These are phyloP conservation scores for carrot (Daucus carota) DNA, from an alignment of 129 eudicot species.

Conservation along the genomic window DNA sequence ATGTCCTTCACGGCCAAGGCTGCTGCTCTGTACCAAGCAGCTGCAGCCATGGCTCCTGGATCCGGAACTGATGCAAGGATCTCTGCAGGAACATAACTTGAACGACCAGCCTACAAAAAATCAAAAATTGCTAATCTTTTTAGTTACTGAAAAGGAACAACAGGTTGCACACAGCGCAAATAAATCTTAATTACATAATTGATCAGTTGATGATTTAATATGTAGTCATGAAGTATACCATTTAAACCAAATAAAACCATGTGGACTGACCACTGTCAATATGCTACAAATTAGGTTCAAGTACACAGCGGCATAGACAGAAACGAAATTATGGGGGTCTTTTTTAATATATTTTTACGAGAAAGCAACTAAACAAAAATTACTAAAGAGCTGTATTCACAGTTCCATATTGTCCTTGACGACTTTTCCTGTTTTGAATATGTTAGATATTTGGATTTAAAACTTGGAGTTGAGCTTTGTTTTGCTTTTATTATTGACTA, in stretches of 20 bases:
- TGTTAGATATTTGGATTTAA: too few species aligned
- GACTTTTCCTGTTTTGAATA: too few species aligned
- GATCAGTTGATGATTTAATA: not conserved
- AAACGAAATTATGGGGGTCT: too few species aligned
- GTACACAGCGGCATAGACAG: too few species aligned
- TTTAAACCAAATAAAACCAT: not conserved
- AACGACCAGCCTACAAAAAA: conserved; percentile 79
- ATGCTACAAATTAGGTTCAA: not conserved
- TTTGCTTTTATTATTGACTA: too few species aligned
- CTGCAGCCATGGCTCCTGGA: conserved; percentile 99
- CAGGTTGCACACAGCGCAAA: not conserved
- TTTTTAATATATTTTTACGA: too few species aligned
- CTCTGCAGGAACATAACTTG: conserved; percentile 59
- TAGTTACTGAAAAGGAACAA: not conserved
- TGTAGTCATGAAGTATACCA: not conserved
- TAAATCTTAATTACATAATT: not conserved
- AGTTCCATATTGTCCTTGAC: too few species aligned
- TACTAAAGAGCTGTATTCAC: too few species aligned
- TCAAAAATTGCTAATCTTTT: not conserved
- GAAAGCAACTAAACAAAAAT: too few species aligned
- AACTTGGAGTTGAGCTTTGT: too few species aligned
- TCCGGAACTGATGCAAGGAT: conserved; percentile 76
- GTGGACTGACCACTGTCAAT: not conserved
- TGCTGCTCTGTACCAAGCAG: conserved; percentile 90
- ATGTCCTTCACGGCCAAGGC: conserved; percentile 62